phyloP scores from a whole-genome alignment of 2,329 filamentous ascomycete genomes.

The Talaromyces sp. region DNA sequence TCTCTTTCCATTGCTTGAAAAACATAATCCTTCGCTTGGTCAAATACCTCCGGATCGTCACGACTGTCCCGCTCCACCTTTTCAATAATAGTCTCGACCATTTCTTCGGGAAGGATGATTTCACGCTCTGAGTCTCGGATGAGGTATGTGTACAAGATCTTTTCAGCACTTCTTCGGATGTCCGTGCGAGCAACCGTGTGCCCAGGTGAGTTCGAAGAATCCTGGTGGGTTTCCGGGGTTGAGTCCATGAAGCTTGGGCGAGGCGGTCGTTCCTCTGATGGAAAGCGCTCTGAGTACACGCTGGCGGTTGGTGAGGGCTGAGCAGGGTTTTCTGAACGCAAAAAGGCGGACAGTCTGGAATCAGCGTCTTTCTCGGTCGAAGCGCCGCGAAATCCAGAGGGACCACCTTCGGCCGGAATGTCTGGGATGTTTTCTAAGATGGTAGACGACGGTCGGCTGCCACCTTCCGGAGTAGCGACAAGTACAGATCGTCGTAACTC shows the following conservation, averaged over 20 bases:
- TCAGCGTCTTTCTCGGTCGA: constrained; percentile 75
- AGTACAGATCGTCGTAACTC: constrained; percentile 90
- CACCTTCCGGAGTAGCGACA: constrained; percentile 79
- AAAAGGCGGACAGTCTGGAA: constrained; percentile 84
- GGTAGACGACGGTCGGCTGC: constrained; percentile 77
- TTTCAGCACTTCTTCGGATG: constrained; percentile 89
- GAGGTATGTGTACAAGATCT: constrained; percentile 97
- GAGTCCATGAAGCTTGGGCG: constrained; percentile 61
- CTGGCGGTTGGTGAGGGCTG: constrained; percentile 53
- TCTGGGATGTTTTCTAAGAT: constrained; percentile 72
- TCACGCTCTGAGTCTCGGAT: constrained; percentile 94
- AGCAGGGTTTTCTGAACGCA: constrained; percentile 56
- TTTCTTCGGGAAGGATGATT: constrained; percentile 84
- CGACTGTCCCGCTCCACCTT: constrained; percentile 86
- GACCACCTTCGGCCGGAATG: constrained; percentile 41
- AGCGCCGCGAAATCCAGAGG: constrained; percentile 54
- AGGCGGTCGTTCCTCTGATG: constrained; percentile 45
- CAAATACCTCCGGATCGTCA: constrained; percentile 96
- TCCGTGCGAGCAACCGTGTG: constrained; percentile 85
- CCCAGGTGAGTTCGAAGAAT: constrained; percentile 71
- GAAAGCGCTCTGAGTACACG: constrained; percentile 39
- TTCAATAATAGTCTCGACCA: constrained; percentile 78
- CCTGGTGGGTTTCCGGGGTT: constrained; percentile 60
- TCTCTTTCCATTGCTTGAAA: constrained; percentile 99
- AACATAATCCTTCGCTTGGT: constrained; percentile 96